Conservation (phyloP, 2,329 filamentous ascomycete species). For the Phialocephala sp. region DNA sequence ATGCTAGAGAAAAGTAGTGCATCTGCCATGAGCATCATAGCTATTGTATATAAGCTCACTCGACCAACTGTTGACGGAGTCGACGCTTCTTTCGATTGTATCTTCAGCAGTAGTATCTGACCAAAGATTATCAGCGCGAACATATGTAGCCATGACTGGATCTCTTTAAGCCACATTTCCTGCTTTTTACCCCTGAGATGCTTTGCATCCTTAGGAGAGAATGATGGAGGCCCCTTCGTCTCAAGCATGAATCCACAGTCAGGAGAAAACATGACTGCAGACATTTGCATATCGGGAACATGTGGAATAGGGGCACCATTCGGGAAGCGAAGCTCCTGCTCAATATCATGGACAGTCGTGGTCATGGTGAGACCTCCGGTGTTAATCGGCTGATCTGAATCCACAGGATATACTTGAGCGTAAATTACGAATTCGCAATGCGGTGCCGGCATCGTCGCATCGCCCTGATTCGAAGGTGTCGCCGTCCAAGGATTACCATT, state of each 20-base stretch:
- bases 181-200: conserved; percentile 67
- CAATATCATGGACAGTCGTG: conserved; percentile 58
- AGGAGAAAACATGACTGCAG: conserved; percentile 68
- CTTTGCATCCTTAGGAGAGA: conserved; percentile 54
- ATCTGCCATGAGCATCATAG: conserved; percentile 67
- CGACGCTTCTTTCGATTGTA: conserved; percentile 69
- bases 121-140: conserved; percentile 61
- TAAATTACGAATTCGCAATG: conserved; percentile 92
- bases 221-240: conserved; percentile 65
- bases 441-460: conserved; percentile 65
- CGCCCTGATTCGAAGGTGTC: conserved; percentile 64
- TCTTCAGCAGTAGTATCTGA: conserved; percentile 67
- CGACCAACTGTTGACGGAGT: conserved; percentile 71
- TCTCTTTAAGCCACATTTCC: conserved; percentile 61
- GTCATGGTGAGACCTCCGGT: conserved; percentile 42
- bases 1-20: conserved; percentile 62
- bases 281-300: conserved; percentile 64
- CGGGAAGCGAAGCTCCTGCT: conserved; percentile 66
- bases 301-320: conserved; percentile 60
- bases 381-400: conserved; percentile 33
- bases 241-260: conserved; percentile 72
- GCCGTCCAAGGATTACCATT: conserved; percentile 79
- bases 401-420: conserved; percentile 68
- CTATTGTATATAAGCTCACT: conserved; percentile 67
- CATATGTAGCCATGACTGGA: conserved; percentile 64